Base-by-base conservation (phyloP, 2,329 filamentous ascomycete genomes). In the Cladophialophora carrionii region DNA sequence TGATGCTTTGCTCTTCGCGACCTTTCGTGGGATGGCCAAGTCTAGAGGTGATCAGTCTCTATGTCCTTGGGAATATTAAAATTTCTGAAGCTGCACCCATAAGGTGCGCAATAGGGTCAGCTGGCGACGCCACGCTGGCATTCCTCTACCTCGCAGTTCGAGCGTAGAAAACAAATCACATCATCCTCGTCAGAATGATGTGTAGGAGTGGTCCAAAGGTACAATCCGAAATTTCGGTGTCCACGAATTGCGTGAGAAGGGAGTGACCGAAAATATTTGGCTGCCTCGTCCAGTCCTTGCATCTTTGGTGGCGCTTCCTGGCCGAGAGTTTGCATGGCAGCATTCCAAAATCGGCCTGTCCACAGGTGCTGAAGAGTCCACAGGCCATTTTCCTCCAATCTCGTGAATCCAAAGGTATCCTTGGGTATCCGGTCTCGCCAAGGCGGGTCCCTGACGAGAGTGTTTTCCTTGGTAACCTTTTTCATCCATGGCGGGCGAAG, bases 31-130 rank as follows among this genome's bases (percentile, higher is more conserved):
- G 31, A 22, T 60, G 48, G 14, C 62, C 56, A 37, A 61, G 34
- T 52, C 57, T 37, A 57, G 41, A 57, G 62, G 49, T 55, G 57
- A 64, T 65, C 63, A 65, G 54, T 20, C 63, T 58, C 58, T 26
- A 31, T 17, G 58, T 17, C 14, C 46, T 34, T 37, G 58, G 63
- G 53, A 22, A 22, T 48, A n/a, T 32, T n/a, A 7, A 29, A 29
- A 3, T 12, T 32, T 29, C 20, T 22, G 9, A 26, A 12, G 24
- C 37, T 43, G 5, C 37, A 43, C 37, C 37, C n/a, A n/a, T 8
- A 1, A 5, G 37, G 37, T 43, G 37, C 17, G 37, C 17, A 43
- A 43, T 17, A 41, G 37, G 14, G 26, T 6, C 26, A 29, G 26
- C 3, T 29, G 26, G 26, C 3, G 6, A 29, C 3, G 26, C 26